Evolutionary conservation across 768 basidiomycete species (phyloP), one percentile per base, ranked within the genome.

Genomic region (Leccinum boreale): DNA sequence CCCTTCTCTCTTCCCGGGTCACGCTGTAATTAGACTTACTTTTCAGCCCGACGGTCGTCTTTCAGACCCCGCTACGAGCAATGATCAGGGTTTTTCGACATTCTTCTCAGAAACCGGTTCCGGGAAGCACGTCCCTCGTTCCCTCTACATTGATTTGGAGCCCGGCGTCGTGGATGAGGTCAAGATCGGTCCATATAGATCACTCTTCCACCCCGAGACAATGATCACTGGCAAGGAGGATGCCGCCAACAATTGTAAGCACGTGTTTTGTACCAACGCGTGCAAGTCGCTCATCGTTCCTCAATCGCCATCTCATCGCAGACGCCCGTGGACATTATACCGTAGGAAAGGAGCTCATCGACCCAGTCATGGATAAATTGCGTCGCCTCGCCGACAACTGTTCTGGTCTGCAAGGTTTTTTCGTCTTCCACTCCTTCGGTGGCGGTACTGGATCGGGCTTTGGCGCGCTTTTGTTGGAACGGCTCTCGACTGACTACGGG

Each of bases 381-480:
- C 92, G 97, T 73, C 90, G 92, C 65, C 86, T 99, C 61, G 92
- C 95, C 52, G 97, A 99, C 78, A 97, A 97, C 79, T 98, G 96
- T 79, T 85, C 86, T 51, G 97, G 97, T 72, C 87, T 99, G 47
- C 97, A 99, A 78, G 97, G 97, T 68, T 99, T 99, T 86, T 98
- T 98, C 72, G 92, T 98, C 70, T 98, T 98, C 86, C 97, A 98
- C 80, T 98, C 97, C 19, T 98, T 99, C 73, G 97, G 97, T 73
- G 97, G 97, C 72, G 97, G 97, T 75, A 98, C 97, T 72, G 97
- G 97, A 69, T 99, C 97, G 60, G 97, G 97, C 70, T 96, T 99
- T 69, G 97, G 97, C 73, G 96, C 97, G 58, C 89, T 99, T 67
- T 83, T 99, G 61, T 85, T 98, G 59, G 97, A 99, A 78, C 87